Conservation (phyloP, 1,284 basidiomycete species). For the Filobasidium uniguttulatum region DNA sequence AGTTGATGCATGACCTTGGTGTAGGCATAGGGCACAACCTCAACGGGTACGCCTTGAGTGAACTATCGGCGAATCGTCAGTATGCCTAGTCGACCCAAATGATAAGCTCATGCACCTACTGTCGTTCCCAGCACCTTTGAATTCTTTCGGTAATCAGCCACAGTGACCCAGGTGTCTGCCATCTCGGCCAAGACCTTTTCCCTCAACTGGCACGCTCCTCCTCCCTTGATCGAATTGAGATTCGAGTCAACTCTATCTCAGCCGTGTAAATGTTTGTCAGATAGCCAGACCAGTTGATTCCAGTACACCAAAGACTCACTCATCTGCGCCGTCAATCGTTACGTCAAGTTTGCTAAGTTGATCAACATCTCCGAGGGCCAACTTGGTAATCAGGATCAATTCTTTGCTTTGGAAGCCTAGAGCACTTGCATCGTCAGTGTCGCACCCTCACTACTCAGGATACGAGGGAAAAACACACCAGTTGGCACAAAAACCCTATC, state of each 20-base stretch:
- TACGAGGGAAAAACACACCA: constrained; percentile 39
- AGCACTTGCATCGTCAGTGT: not conserved
- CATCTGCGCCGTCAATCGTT: constrained; percentile 93
- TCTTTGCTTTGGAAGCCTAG: constrained; percentile 90
- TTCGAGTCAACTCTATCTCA: constrained; percentile 59
- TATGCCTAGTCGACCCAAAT: no score
- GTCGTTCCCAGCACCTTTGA: constrained; percentile 65
- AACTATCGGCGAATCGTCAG: constrained; percentile 44
- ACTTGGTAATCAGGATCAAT: constrained; percentile 68
- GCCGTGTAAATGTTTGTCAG: not conserved
- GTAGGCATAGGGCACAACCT: constrained; percentile 94
- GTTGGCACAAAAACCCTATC: constrained; percentile 80
- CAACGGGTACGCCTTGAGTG: constrained; percentile 79
- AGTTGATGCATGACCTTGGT: constrained; percentile 59
- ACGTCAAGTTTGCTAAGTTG: constrained; percentile 84
- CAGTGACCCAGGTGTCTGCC: constrained; percentile 82
- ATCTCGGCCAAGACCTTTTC: constrained; percentile 97
- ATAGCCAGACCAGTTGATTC: not conserved
- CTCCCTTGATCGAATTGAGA: constrained; percentile 94
- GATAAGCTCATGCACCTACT: constrained; percentile 41
- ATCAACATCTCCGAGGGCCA: constrained; percentile 82
- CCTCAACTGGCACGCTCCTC: constrained; percentile 88
- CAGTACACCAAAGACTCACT: constrained; percentile 45
- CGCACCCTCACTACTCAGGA: not conserved
- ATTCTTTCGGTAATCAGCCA: constrained; percentile 93